Conservation (phyloP, 1,139 yeast genomes). For the Hyphopichia burtonii region DNA sequence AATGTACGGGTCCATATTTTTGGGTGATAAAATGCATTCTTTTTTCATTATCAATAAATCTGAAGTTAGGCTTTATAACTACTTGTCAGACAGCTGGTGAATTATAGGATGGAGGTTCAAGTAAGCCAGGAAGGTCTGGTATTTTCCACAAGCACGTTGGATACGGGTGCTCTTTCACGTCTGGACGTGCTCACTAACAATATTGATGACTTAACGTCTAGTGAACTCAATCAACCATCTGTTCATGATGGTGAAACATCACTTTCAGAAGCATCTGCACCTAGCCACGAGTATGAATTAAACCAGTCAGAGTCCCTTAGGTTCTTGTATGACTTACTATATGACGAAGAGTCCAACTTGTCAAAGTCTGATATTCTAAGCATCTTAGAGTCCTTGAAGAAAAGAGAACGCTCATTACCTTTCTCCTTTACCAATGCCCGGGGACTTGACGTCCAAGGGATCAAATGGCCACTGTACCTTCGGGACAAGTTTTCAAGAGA, state of each 20-base stretch:
- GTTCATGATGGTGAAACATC: too few relatives aligned
- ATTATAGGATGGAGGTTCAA: too few relatives aligned
- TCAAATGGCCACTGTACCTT: constrained; percentile 34
- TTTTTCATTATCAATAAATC: too few relatives aligned
- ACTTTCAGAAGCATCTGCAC: neutral
- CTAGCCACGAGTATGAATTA: constrained; percentile 35
- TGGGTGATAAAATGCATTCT: too few relatives aligned
- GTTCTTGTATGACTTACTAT: constrained; percentile 39
- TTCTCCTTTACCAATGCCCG: constrained; percentile 18
- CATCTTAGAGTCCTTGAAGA: constrained; percentile 35
- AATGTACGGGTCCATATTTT: too few relatives aligned
- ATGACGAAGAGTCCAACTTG: constrained; percentile 35
- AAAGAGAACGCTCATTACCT: constrained; percentile 35
- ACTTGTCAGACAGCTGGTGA: too few relatives aligned
- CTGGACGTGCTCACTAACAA: too few relatives aligned
- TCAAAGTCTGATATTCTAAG: constrained; percentile 37
- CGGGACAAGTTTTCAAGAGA: constrained; percentile 32
- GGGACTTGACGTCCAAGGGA: constrained; percentile 34
- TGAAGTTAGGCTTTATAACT: too few relatives aligned
- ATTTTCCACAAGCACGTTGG: too few relatives aligned
- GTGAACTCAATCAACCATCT: neutral
- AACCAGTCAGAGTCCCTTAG: constrained; percentile 42
- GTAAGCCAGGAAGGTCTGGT: too few relatives aligned
- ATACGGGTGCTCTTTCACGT: too few relatives aligned
- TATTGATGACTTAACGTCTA: too few relatives aligned